Evolutionary conservation across 2,329 filamentous ascomycete species (phyloP).

Genomic region (Chaetomiaceae sp.): DNA sequence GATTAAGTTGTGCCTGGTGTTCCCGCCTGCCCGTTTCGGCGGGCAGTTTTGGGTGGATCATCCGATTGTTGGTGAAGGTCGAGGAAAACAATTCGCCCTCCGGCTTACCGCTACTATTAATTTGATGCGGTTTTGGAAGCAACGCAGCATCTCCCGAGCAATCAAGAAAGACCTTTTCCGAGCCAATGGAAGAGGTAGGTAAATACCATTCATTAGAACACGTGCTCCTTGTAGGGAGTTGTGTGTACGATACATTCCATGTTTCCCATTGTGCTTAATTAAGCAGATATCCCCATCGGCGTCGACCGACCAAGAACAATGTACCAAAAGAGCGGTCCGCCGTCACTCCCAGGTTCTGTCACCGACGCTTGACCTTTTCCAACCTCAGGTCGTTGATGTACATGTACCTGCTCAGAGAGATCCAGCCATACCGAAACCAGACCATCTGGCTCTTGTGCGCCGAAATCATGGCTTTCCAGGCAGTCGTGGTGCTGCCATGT

Average conservation of each 20-base stretch:
- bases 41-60: too few relatives aligned
- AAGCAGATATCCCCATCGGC: too few relatives aligned
- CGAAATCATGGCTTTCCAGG: slow-evolving; percentile 80
- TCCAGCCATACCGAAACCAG: slow-evolving; percentile 98
- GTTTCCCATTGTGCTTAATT: background rate
- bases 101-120: too few relatives aligned
- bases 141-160: too few relatives aligned
- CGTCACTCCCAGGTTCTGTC: slow-evolving; percentile 4
- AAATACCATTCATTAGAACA: background rate
- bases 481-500: slow-evolving; percentile 51
- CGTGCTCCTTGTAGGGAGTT: background rate
- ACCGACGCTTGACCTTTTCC: slow-evolving; percentile 35
- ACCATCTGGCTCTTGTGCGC: slow-evolving; percentile 96
- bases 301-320: too few relatives aligned
- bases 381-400: slow-evolving; percentile 79
- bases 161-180: too few relatives aligned
- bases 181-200: background rate
- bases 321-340: too few relatives aligned
- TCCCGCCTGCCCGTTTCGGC: slow-evolving; percentile 1
- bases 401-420: slow-evolving; percentile 89
- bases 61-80: too few relatives aligned
- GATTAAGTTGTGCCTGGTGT: background rate
- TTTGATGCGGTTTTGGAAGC: too few relatives aligned
- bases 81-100: too few relatives aligned
- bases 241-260: background rate